Percentiles rank a stretch among this genome's conserved stretches.
These are phyloP conservation scores for Xylariaceae sp. DNA, from an alignment of 2,329 filamentous ascomycete genomes.

Conservation along the genomic window DNA sequence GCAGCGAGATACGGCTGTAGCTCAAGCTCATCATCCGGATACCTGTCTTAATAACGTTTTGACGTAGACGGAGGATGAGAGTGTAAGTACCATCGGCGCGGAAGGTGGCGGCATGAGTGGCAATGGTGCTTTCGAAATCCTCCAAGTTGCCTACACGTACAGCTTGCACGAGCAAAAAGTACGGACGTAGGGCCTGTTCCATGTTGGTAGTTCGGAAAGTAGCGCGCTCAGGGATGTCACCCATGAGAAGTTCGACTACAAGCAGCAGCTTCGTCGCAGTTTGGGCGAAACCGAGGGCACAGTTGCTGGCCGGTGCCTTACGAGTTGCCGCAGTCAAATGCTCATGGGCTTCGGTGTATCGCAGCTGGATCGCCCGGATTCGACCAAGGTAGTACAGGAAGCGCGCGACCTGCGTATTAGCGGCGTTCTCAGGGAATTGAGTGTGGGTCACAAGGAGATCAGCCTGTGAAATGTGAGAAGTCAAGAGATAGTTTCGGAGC, in stretches of 20 bases:
- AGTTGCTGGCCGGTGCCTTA: constrained; percentile 85
- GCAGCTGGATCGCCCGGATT: constrained; percentile 91
- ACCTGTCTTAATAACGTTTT: constrained; percentile 99
- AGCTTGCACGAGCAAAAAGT: constrained; percentile 89
- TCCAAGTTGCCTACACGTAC: constrained; percentile 95
- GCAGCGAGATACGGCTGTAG: constrained; percentile 93
- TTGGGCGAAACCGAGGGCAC: constrained; percentile 90
- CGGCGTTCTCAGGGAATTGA: constrained; percentile 86
- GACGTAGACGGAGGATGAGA: constrained; percentile 84
- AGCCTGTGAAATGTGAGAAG: constrained; percentile 93
- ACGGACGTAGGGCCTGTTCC: constrained; percentile 83
- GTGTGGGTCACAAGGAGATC: constrained; percentile 95
- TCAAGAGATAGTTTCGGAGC: constrained; percentile 91
- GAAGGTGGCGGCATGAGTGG: constrained; percentile 76
- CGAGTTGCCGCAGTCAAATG: constrained; percentile 89
- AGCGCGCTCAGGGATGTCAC: constrained; percentile 92
- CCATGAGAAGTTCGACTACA: constrained; percentile 95
- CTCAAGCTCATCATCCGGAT: constrained; percentile 99
- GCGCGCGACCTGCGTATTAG: constrained; percentile 95
- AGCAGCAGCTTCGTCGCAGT: constrained; percentile 94
- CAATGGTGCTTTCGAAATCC: constrained; percentile 84
- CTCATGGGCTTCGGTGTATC: constrained; percentile 94
- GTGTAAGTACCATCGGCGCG: constrained; percentile 93
- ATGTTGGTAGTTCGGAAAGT: constrained; percentile 87
- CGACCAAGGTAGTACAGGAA: constrained; percentile 97